Conservation (phyloP, 148 eudicot genomes). For the Fagopyrum homotropicum region DNA sequence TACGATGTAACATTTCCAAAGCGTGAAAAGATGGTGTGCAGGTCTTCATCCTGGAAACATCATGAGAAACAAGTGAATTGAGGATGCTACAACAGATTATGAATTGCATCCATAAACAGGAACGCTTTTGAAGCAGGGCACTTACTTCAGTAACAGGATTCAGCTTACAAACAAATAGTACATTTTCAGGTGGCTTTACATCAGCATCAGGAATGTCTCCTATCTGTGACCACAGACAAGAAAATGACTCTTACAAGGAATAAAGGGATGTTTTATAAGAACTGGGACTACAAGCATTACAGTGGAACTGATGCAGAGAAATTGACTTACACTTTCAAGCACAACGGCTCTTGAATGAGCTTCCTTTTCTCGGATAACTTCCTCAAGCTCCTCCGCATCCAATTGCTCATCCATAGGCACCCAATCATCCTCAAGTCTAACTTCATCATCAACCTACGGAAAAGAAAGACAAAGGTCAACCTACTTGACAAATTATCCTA, state of each 20-base stretch:
- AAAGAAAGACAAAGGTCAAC: neutral
- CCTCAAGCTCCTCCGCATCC: conserved; percentile 61
- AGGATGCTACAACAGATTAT: conserved; percentile 6
- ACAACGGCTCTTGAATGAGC: conserved; percentile 96
- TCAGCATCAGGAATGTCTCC: conserved; percentile 99
- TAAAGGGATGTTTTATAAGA: neutral
- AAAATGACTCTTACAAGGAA: neutral
- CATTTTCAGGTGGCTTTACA: conserved; percentile 91
- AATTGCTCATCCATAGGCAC: conserved; percentile 84
- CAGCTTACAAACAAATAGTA: conserved; percentile 87
- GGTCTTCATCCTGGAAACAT: conserved; percentile 70
- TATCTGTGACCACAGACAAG: conserved; percentile 36
- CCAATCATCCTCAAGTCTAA: conserved; percentile 98
- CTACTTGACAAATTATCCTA: neutral
- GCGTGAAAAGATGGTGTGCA: conserved; percentile 87
- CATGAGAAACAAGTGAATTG: neutral
- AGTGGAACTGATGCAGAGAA: conserved; percentile 7
- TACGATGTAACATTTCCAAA: conserved; percentile 92
- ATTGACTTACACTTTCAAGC: conserved; percentile 73
- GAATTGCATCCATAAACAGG: neutral
- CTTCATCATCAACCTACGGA: conserved; percentile 69
- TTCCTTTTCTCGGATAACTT: conserved; percentile 66
- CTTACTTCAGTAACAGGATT: conserved; percentile 95
- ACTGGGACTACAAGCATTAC: neutral
- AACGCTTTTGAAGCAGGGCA: neutral